Evolutionary conservation across 305 asterid genomes (phyloP).

Genomic region (Plantago coronopus): DNA sequence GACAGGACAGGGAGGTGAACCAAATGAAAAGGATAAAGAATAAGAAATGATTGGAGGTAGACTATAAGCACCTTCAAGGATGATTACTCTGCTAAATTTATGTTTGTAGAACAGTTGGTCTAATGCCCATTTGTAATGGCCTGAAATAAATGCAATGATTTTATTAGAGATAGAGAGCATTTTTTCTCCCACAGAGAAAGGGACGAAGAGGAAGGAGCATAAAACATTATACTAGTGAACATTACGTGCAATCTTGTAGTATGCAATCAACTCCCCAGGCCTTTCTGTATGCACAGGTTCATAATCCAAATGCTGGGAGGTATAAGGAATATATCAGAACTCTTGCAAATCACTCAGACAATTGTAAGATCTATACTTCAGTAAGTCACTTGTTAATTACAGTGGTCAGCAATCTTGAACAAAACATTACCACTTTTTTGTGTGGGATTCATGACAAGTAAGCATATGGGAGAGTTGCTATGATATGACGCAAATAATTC

Average conservation of each 20-base stretch:
- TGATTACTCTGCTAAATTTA: conserved; percentile 80
- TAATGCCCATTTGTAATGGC: conserved; percentile 98
- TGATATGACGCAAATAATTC: neutral
- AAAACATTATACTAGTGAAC: conserved; percentile 19
- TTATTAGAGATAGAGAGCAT: conserved; percentile 19
- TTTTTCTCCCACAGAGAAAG: conserved; percentile 19
- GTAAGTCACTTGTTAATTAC: neutral
- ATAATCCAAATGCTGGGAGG: conserved; percentile 75
- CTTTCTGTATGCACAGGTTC: conserved; percentile 84
- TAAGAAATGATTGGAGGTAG: conserved; percentile 23
- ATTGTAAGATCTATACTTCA: conserved; percentile 13
- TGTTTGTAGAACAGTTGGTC: conserved; percentile 85
- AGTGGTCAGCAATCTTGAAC: neutral
- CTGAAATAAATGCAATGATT: conserved; percentile 42
- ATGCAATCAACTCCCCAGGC: conserved; percentile 92
- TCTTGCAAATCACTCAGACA: conserved; percentile 18
- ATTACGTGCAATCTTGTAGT: conserved; percentile 97
- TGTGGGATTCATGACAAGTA: neutral
- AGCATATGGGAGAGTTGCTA: neutral
- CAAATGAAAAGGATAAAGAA: conserved; percentile 13
- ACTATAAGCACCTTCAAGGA: conserved; percentile 76
- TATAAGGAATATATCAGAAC: conserved; percentile 29
- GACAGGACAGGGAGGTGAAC: conserved; percentile 16
- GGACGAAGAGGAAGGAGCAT: conserved; percentile 19
- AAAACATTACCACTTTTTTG: neutral